Evolutionary conservation across 2,329 filamentous ascomycete species (phyloP).

Genomic region (Exophiala sp.): DNA sequence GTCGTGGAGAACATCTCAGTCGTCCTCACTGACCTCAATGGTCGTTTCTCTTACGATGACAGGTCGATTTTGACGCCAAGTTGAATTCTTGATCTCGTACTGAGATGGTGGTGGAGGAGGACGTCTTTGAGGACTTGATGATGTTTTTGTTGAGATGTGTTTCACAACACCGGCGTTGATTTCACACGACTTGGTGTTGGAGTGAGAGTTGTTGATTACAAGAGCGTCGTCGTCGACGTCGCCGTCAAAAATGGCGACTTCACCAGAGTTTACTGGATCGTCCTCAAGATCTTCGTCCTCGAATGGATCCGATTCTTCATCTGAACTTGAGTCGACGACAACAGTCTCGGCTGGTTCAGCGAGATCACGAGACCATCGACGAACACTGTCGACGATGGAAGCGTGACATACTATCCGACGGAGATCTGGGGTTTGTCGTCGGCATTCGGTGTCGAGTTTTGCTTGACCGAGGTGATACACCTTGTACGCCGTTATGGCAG

Average conservation of each 20-base stretch:
- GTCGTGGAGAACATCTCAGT: slow-evolving; percentile 12
- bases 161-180: slow-evolving; percentile 2
- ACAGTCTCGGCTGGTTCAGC: slow-evolving; percentile 20
- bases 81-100: slow-evolving; percentile 15
- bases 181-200: slow-evolving; percentile 5
- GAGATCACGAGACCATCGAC: slow-evolving; percentile 20
- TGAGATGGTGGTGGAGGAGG: slow-evolving; percentile 15
- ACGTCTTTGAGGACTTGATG: slow-evolving; percentile 9
- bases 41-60: slow-evolving; percentile 18
- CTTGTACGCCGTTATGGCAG: slow-evolving; percentile 23
- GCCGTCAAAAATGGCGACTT: slow-evolving; percentile 21
- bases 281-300: slow-evolving; percentile 18
- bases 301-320: slow-evolving; percentile 21
- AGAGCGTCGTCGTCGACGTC: slow-evolving; percentile 15
- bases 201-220: background rate
- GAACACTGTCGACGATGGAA: slow-evolving; percentile 23
- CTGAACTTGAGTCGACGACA: slow-evolving; percentile 18
- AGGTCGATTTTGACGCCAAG: slow-evolving; percentile 20
- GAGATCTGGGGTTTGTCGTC: slow-evolving; percentile 22
- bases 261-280: slow-evolving; percentile 4
- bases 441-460: slow-evolving; percentile 22
- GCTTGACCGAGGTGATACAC: slow-evolving; percentile 20
- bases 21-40: slow-evolving; percentile 20
- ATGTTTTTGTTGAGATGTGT: slow-evolving; percentile 5
- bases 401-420: slow-evolving; percentile 20